Conservation (phyloP, 192 early-diverging fungal species). For the Haplosporangium gracile region DNA sequence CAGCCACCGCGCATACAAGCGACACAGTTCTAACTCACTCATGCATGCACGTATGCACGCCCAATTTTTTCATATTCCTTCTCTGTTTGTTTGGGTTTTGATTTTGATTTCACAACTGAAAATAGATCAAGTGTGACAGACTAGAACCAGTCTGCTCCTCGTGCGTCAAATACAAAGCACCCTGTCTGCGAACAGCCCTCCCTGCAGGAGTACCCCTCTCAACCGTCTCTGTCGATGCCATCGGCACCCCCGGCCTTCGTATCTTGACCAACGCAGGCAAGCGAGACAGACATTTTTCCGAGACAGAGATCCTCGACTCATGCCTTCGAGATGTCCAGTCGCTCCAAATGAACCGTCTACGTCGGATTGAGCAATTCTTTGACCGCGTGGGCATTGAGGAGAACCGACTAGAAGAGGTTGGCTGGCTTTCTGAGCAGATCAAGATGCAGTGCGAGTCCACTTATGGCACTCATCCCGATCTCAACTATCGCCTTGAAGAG, state of each 20-base stretch:
- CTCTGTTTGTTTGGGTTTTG: too few relatives aligned
- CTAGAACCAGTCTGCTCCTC: constrained; percentile 50
- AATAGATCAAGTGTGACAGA: constrained; percentile 50
- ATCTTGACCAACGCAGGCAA: constrained; percentile 28
- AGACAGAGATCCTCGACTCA: constrained; percentile 45
- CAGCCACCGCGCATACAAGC: too few relatives aligned
- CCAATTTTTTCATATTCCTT: neutral
- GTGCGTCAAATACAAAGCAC: constrained; percentile 51
- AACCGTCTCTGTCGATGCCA: constrained; percentile 39
- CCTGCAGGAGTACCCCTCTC: constrained; percentile 41
- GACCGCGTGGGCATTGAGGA: constrained; percentile 48
- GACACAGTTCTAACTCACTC: neutral
- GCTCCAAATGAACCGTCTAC: constrained; percentile 35
- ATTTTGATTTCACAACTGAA: neutral
- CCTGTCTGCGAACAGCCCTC: constrained; percentile 35
- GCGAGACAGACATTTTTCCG: constrained; percentile 32
- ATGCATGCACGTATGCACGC: neutral
- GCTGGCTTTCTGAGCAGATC: constrained; percentile 48
- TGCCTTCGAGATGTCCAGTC: constrained; percentile 44
- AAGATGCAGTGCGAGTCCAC: constrained; percentile 10
- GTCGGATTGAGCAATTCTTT: constrained; percentile 48
- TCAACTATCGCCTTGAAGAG: constrained; percentile 28
- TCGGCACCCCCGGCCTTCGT: constrained; percentile 24
- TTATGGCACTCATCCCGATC: neutral
- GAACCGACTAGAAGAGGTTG: constrained; percentile 38